These are phyloP conservation scores for Phymatotrichopsis omnivora DNA, from an alignment of 2,329 filamentous ascomycete genomes.

Conservation along the genomic window DNA sequence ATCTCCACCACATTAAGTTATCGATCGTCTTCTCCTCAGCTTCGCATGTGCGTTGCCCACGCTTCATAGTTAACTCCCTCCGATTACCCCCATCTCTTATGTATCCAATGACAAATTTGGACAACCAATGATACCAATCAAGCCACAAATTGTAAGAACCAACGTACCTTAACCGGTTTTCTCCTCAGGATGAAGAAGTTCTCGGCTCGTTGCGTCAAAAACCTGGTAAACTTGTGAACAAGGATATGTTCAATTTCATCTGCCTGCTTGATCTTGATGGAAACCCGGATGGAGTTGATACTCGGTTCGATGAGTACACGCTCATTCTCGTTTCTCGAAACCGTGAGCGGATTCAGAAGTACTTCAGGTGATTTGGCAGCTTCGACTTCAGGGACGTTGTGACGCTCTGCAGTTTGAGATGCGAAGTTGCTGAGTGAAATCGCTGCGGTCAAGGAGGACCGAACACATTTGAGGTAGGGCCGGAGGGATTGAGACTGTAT, in stretches of 20 bases:
- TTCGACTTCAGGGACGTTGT: constrained; percentile 97
- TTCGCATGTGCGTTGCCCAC: not conserved
- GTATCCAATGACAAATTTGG: no score
- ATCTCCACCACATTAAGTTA: not conserved
- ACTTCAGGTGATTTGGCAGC: constrained; percentile 87
- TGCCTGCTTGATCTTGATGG: constrained; percentile 98
- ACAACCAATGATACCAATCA: not conserved
- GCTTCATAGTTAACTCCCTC: not conserved
- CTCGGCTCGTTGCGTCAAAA: constrained; percentile 91
- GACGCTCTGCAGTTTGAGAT: constrained; percentile 88
- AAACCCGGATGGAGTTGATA: constrained; percentile 92
- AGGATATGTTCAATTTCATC: constrained; percentile 98
- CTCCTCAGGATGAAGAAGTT: constrained; percentile 92
- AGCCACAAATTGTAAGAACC: not conserved
- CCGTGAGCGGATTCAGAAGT: constrained; percentile 76
- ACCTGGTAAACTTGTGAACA: constrained; percentile 96
- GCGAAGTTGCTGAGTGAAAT: constrained; percentile 95
- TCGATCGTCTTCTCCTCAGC: not conserved
- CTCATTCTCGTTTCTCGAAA: constrained; percentile 95
- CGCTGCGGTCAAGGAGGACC: constrained; percentile 85
- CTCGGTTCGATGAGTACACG: constrained; percentile 90
- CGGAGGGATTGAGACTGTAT: constrained; percentile 91
- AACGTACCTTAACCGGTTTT: constrained; percentile 80
- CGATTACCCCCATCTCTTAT: not conserved
- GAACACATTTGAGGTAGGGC: constrained; percentile 91